Conservation (phyloP, 2,329 filamentous ascomycete species). For the Chaetothyriales sp. region DNA sequence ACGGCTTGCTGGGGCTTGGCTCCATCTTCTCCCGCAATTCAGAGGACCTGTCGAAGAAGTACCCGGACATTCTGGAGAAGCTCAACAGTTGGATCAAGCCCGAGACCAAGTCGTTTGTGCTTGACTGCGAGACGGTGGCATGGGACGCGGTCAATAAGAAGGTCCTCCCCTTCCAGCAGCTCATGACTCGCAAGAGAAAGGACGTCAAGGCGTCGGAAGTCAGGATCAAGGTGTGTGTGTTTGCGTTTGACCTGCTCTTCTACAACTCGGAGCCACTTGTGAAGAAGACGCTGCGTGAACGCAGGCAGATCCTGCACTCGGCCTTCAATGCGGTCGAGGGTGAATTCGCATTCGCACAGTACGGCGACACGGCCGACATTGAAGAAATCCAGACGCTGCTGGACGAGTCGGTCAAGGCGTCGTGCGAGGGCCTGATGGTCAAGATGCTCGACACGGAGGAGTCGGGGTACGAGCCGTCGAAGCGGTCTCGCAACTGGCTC, state of each 20-base stretch:
- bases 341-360: slow-evolving; percentile 81
- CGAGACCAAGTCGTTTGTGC: slow-evolving; percentile 83
- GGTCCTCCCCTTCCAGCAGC: slow-evolving; percentile 88
- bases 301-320: slow-evolving; percentile 58
- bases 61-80: slow-evolving; percentile 85
- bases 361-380: slow-evolving; percentile 73
- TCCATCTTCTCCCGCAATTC: slow-evolving; percentile 97
- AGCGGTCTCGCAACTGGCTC: slow-evolving; percentile 94
- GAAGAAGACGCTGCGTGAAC: slow-evolving; percentile 70
- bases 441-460: slow-evolving; percentile 95
- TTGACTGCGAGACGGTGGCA: slow-evolving; percentile 96
- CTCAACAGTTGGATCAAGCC: slow-evolving; percentile 79
- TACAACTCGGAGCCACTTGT: slow-evolving; percentile 83
- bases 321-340: slow-evolving; percentile 70
- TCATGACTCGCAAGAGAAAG: slow-evolving; percentile 97
- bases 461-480: slow-evolving; percentile 90
- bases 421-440: slow-evolving; percentile 95
- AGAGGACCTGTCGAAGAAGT: slow-evolving; percentile 93
- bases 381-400: slow-evolving; percentile 88
- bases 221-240: slow-evolving; percentile 93
- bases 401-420: slow-evolving; percentile 89
- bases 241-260: slow-evolving; percentile 89
- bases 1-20: slow-evolving; percentile 52
- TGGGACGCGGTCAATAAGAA: slow-evolving; percentile 96
- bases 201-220: slow-evolving; percentile 92